Evolutionary conservation across 352 stramenopile species (phyloP), one percentile per base, ranked within the genome.

Genomic region (Phytophthora nicotianae): DNA sequence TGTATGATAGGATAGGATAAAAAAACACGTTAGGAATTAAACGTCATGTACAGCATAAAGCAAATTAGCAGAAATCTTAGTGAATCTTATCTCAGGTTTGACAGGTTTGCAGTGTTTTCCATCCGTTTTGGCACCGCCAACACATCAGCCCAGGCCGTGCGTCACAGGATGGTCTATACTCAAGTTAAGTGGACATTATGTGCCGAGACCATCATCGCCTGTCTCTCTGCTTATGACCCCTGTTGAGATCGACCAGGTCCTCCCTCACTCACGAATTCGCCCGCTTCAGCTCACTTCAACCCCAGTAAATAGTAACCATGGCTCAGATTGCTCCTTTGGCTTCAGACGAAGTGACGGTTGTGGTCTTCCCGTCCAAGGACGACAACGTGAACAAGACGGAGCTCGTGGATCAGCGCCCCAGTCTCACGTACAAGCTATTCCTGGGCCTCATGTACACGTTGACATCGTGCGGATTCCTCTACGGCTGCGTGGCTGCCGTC

Each of bases 1-100:
- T 66, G 58, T 66, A 66, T 49, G 49, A 66, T 66, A 65, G 27
- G 17, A 45, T 45, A 7, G n/a, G n/a, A n/a, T n/a, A n/a, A n/a
- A n/a, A 58, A 50, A 9, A 50, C 21, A 40, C 27, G 27, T 14
- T 13, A 33, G 27, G 27, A 14, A 3, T 8, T 33, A 13, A 33
- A 29, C 7, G 27, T 33, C 27, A 33, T 33, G 27, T 33, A 33
- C 27, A 33, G 5, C 27, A 33, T 33, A 33, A 29, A 0, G 24
- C 0, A 29, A n/a, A n/a, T n/a, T n/a, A n/a, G n/a, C n/a, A n/a
- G n/a, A n/a, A n/a, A n/a, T n/a, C n/a, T n/a, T n/a, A 29, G 24
- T 7, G 2, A 29, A 29, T 7, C 13, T 4, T 38, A 38, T 38
- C 10, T 38, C 32, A 38, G 13, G 32, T 33, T 13, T 33, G 27